Conservation (phyloP, 1,139 yeast species). For the Candida sojae region DNA sequence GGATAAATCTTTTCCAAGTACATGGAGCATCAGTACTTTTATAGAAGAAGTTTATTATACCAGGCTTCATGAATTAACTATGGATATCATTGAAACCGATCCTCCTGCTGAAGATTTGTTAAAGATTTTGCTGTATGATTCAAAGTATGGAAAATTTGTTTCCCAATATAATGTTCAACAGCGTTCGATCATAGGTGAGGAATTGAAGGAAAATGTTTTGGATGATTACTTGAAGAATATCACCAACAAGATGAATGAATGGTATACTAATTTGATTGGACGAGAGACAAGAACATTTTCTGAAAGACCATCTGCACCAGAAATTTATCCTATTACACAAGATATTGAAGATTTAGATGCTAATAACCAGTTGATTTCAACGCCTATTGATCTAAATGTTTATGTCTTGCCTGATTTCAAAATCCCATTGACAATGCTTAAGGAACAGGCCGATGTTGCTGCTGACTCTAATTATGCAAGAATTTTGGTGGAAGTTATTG, state of each 20-base stretch:
- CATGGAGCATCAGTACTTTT: conserved; percentile 71
- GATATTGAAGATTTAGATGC: conserved; percentile 44
- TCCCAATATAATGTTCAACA: conserved; percentile 41
- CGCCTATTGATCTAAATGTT: conserved; percentile 69
- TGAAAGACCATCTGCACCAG: conserved; percentile 71
- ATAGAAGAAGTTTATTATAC: conserved; percentile 70
- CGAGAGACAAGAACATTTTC: conserved; percentile 66
- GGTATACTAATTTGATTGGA: conserved; percentile 68
- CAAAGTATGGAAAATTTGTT: conserved; percentile 53
- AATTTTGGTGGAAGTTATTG: conserved; percentile 80
- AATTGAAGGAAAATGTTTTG: conserved; percentile 58
- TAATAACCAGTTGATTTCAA: conserved; percentile 57
- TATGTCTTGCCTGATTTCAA: conserved; percentile 59
- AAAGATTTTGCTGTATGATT: conserved; percentile 72
- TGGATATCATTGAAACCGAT: conserved; percentile 63
- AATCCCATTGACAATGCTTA: conserved; percentile 69
- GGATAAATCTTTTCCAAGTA: conserved; percentile 58
- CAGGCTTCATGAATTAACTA: conserved; percentile 63
- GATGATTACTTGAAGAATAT: conserved; percentile 75
- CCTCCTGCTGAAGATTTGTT: conserved; percentile 71
- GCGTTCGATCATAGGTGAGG: conserved; percentile 67
- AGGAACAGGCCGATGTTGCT: conserved; percentile 91
- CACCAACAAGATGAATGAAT: conserved; percentile 72
- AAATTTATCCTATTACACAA: conserved; percentile 45
- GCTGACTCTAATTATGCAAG: conserved; percentile 85